A percentile compares a stretch with the other conserved stretches of the same genome.
Evolutionary conservation across 805 yeast genomes (phyloP).

Genomic region (Saccharomycopsis sp.): DNA sequence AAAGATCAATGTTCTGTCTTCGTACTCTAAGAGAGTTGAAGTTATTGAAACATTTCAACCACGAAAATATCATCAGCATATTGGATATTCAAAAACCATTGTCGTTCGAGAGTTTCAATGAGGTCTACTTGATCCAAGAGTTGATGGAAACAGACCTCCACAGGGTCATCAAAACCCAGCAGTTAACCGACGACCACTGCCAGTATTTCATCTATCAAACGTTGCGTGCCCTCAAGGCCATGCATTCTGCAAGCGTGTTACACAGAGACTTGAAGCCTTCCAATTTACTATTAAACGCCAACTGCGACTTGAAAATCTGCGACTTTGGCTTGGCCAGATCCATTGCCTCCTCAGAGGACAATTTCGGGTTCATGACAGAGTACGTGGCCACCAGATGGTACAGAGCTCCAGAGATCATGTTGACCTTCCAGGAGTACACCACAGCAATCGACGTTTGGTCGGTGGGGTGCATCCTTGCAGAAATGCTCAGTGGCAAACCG

Average conservation of each 20-base stretch:
- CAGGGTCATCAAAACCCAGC: slow-evolving; percentile 47
- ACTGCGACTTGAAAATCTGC: slow-evolving; percentile 69
- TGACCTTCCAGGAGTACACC: slow-evolving; percentile 61
- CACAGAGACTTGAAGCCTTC: slow-evolving; percentile 76
- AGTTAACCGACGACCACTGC: slow-evolving; percentile 55
- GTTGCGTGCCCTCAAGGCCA: slow-evolving; percentile 56
- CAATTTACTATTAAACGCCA: slow-evolving; percentile 54
- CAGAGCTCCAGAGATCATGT: slow-evolving; percentile 77
- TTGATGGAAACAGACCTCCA: slow-evolving; percentile 70
- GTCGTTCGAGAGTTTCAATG: slow-evolving; percentile 50
- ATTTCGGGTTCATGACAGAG: slow-evolving; percentile 56
- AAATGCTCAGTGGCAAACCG: slow-evolving; percentile 52
- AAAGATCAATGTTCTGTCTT: slow-evolving; percentile 53
- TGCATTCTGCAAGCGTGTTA: slow-evolving; percentile 65
- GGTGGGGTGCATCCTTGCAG: slow-evolving; percentile 70
- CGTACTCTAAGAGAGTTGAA: slow-evolving; percentile 66
- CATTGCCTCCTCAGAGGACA: slow-evolving; percentile 38
- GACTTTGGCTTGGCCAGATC: slow-evolving; percentile 70
- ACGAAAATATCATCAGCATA: slow-evolving; percentile 63
- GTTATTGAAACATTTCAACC: slow-evolving; percentile 54
- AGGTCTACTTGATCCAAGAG: slow-evolving; percentile 70
- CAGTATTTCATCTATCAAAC: slow-evolving; percentile 66
- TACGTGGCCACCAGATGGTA: slow-evolving; percentile 84
- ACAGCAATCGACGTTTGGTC: slow-evolving; percentile 78
- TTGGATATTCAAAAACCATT: slow-evolving; percentile 59